Conservation (phyloP, 2,329 filamentous ascomycete genomes). For the Diaporthe vexans region DNA sequence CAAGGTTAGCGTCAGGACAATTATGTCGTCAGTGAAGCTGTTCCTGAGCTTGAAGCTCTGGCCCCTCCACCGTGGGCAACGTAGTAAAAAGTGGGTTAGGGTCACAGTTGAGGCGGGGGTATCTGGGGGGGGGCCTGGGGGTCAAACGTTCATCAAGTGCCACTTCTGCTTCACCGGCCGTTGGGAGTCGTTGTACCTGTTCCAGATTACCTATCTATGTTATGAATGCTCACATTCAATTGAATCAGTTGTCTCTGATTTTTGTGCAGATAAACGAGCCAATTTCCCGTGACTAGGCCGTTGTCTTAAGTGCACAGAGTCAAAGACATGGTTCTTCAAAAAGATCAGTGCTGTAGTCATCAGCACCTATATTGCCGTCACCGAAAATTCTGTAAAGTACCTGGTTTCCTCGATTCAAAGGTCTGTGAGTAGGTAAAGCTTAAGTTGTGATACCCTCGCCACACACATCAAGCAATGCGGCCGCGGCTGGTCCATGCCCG, state of each 20-base stretch:
- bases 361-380: too few relatives aligned
- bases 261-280: neutral
- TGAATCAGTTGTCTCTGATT: too few relatives aligned
- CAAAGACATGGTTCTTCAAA: neutral
- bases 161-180: too few relatives aligned
- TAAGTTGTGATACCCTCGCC: too few relatives aligned
- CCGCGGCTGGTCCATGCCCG: neutral
- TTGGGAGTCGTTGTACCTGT: neutral
- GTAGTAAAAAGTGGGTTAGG: neutral
- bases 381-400: too few relatives aligned
- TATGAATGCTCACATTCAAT: neutral
- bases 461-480: neutral
- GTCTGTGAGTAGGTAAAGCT: neutral
- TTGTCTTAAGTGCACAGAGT: neutral
- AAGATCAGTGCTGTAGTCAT: neutral
- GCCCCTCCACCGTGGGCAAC: neutral
- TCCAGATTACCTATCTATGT: neutral
- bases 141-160: too few relatives aligned
- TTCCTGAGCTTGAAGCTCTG: slow-evolving; percentile 22
- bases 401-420: neutral
- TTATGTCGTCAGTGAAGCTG: slow-evolving; percentile 29
- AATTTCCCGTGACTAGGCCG: neutral
- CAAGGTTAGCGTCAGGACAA: neutral
- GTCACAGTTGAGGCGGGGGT: neutral
- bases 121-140: too few relatives aligned